These are phyloP conservation scores for Quercus engelmannii DNA, from an alignment of 306 rosid genomes.

Conservation along the genomic window DNA sequence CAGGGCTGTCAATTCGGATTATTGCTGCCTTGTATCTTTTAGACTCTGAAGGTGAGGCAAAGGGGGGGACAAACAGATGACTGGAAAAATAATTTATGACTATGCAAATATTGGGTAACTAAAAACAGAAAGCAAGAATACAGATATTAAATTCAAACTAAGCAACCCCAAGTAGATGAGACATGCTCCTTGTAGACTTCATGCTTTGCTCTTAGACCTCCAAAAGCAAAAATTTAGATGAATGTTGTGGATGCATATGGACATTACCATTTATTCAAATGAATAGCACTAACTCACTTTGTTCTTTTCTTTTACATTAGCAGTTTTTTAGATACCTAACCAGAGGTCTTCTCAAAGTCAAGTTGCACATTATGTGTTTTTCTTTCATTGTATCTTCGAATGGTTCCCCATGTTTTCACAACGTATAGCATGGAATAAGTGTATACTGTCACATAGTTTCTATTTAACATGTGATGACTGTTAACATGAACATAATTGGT, in stretches of 20 bases:
- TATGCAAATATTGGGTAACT: neutral
- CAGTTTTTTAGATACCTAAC: neutral
- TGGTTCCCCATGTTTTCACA: neutral
- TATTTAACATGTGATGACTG: too few relatives aligned
- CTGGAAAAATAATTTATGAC: conserved; percentile 3
- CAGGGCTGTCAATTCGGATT: conserved; percentile 97
- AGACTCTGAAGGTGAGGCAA: conserved; percentile 56
- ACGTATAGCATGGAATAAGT: neutral
- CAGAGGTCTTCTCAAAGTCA: neutral
- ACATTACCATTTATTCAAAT: neutral
- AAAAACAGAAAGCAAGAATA: conserved; percentile 5
- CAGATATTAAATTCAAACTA: neutral
- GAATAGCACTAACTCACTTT: neutral
- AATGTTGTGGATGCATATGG: neutral
- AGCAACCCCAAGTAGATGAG: neutral
- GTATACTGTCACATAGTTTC: neutral
- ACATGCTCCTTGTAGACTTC: neutral
- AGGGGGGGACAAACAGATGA: conserved; percentile 19
- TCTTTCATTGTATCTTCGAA: neutral
- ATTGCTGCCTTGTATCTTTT: conserved; percentile 82
- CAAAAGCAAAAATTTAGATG: too few relatives aligned
- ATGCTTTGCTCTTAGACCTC: neutral
- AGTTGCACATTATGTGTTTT: neutral
- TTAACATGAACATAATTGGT: neutral
- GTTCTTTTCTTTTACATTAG: neutral